phyloP scores from a whole-genome alignment of 495 filamentous ascomycete genomes.

The Thozetella sp. region DNA sequence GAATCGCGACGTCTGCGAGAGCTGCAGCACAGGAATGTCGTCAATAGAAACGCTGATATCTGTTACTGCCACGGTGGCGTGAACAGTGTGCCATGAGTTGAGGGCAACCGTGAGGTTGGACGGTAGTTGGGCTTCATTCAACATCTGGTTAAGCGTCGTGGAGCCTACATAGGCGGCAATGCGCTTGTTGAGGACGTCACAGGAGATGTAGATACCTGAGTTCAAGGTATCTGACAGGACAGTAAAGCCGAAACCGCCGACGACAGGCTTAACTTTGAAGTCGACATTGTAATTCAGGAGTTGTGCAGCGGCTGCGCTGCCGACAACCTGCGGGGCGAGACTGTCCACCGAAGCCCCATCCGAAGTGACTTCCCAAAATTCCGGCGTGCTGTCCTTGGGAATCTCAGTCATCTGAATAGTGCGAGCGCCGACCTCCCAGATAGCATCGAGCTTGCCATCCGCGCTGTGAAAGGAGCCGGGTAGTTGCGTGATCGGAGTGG shows the following conservation, averaged over 20 bases:
- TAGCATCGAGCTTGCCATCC: constrained; percentile 12
- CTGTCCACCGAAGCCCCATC: constrained; percentile 20
- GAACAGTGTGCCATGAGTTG: constrained; percentile 17
- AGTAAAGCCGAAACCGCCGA: constrained; percentile 19
- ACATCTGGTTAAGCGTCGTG: not conserved
- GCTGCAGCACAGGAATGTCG: constrained; percentile 8
- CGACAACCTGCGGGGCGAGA: constrained; percentile 14
- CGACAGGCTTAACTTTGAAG: constrained; percentile 10
- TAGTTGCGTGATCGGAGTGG: constrained; percentile 8
- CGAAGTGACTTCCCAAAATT: constrained; percentile 18
- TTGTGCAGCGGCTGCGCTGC: constrained; percentile 4
- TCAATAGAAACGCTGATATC: constrained; percentile 15
- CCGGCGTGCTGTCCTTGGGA: constrained; percentile 10
- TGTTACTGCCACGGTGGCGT: constrained; percentile 9
- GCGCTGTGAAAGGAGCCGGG: constrained; percentile 21
- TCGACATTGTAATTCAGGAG: constrained; percentile 6
- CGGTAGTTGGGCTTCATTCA: constrained; percentile 6
- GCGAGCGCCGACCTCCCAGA: constrained; percentile 18
- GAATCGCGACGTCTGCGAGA: constrained; percentile 15
- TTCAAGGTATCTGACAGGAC: constrained; percentile 18
- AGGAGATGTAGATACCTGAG: constrained; percentile 17
- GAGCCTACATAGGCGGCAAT: constrained; percentile 18
- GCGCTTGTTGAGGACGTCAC: constrained; percentile 10
- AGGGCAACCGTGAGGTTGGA: constrained; percentile 6
- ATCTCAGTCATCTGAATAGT: constrained; percentile 20